Base-by-base conservation (phyloP, 768 basidiomycete species). In the Suillus subaureus region DNA sequence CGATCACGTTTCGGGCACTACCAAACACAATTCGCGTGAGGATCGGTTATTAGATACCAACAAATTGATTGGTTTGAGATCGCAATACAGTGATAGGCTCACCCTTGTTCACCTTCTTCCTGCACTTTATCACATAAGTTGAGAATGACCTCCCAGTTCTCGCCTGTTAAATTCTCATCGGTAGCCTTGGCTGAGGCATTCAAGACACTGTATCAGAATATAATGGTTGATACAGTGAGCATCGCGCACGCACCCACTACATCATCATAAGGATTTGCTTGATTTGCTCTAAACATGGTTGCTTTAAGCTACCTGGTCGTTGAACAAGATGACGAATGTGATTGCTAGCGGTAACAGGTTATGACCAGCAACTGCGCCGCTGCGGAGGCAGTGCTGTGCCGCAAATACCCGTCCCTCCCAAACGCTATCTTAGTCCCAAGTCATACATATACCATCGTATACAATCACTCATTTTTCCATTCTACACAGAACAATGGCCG, bases 91-190 rank as follows among this genome's bases (percentile, higher is more conserved):
- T 8, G 31, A 45, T 11, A 47, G 5, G 77, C 87, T 67, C 64
- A 96, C 96, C 96, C 96, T 56, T 84, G 78, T 73, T 90, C 87
- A 2, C 93, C 91, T 68, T 99, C 97, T 15, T 96, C 95, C 37
- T 84, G 82, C 7, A 99, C 96, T 79, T 97, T 97, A 81, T 99
- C 97, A 71, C 96, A 97, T n/a, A 99, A 78, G 71, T 92, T 94
- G 58, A 98, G 75, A 68, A 96, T 94, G 65, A 95, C 82, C 74
- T 96, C 96, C 97, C 97, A 99, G 78, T 97, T 93, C 80, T 97
- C 97, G 63, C 85, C 83, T 0, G 96, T 96, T 65, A 96, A 82
- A 76, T 95, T 96, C 85, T 99, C 97, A 76, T 96, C 94, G n/a
- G 97, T 99, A 40, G 97, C 92, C 80, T 97, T 97, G 71, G 79